These are phyloP conservation scores for Dendrobium huoshanense DNA, from an alignment of 106 monocot species.

Conservation along the genomic window DNA sequence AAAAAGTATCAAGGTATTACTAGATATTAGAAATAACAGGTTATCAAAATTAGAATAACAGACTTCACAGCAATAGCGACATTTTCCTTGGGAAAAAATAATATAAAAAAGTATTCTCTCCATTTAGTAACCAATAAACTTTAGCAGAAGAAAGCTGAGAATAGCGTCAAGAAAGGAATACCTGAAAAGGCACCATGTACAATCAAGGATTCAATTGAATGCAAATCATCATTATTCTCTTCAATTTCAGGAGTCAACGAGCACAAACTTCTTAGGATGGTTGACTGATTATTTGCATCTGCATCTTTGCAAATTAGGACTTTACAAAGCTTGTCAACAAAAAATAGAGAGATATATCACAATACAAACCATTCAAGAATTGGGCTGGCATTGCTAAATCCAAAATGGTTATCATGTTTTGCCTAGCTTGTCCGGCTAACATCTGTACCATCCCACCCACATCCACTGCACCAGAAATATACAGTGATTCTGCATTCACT, in stretches of 20 bases:
- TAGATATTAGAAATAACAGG: neutral
- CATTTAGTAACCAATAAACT: neutral
- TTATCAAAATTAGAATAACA: neutral
- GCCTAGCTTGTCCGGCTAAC: constrained; percentile 56
- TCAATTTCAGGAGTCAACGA: constrained; percentile 70
- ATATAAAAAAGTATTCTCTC: neutral
- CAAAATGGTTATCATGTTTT: constrained; percentile 67
- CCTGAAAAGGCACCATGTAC: constrained; percentile 71
- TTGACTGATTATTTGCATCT: constrained; percentile 28
- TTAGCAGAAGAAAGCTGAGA: neutral
- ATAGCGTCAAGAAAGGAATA: constrained; percentile 7
- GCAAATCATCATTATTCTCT: constrained; percentile 49
- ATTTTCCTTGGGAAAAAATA: neutral
- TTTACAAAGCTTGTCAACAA: neutral
- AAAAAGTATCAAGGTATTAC: neutral
- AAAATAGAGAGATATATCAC: constrained; percentile 1
- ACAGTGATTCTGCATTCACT: constrained; percentile 25
- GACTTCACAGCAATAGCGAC: neutral
- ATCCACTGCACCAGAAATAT: constrained; percentile 48
- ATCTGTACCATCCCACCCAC: constrained; percentile 48
- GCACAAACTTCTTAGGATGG: constrained; percentile 39
- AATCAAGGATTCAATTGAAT: constrained; percentile 55
- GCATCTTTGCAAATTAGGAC: constrained; percentile 17
- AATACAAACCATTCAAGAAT: constrained; percentile 51
- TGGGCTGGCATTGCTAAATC: constrained; percentile 79